Conservation (phyloP, 345 rosid species). For the Tarenaya hassleriana region DNA sequence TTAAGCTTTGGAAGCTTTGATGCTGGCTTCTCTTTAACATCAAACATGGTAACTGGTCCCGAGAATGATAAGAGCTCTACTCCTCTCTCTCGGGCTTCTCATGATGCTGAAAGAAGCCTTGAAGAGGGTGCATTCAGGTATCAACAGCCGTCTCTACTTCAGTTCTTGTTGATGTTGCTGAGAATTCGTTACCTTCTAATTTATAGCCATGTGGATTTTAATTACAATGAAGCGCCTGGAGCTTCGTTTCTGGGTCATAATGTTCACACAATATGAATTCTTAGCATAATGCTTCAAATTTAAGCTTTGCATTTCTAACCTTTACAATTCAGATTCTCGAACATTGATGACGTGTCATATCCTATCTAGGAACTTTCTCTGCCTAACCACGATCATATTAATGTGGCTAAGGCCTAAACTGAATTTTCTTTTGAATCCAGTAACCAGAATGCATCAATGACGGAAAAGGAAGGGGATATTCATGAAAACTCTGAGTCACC, state of each 20-base stretch:
- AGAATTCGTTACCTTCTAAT: neutral
- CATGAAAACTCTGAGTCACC: conserved; percentile 43
- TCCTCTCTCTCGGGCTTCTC: conserved; percentile 54
- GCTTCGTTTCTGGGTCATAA: conserved; percentile 5
- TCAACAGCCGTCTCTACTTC: conserved; percentile 10
- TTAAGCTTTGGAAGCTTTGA: conserved; percentile 95
- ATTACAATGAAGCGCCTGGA: neutral
- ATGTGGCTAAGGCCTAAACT: conserved; percentile 10
- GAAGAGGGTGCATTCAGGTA: conserved; percentile 60
- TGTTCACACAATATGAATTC: neutral
- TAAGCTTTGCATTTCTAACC: neutral
- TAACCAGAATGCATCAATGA: conserved; percentile 31
- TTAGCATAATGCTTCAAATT: neutral
- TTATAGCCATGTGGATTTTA: no score
- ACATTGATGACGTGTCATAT: neutral
- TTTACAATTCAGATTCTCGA: neutral
- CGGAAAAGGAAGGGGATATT: conserved; percentile 49
- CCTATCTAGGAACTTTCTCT: neutral
- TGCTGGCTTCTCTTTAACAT: conserved; percentile 56
- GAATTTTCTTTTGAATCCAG: conserved; percentile 30
- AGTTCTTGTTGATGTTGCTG: conserved; percentile 7
- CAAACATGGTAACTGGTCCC: conserved; percentile 31
- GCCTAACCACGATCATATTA: conserved; percentile 2
- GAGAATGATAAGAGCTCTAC: conserved; percentile 68
- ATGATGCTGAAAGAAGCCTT: conserved; percentile 42